A percentile compares a stretch with the other conserved stretches of the same genome.
These are phyloP conservation scores for Leccinum subfulvum DNA, from an alignment of 1,284 basidiomycete genomes.

Conservation along the genomic window DNA sequence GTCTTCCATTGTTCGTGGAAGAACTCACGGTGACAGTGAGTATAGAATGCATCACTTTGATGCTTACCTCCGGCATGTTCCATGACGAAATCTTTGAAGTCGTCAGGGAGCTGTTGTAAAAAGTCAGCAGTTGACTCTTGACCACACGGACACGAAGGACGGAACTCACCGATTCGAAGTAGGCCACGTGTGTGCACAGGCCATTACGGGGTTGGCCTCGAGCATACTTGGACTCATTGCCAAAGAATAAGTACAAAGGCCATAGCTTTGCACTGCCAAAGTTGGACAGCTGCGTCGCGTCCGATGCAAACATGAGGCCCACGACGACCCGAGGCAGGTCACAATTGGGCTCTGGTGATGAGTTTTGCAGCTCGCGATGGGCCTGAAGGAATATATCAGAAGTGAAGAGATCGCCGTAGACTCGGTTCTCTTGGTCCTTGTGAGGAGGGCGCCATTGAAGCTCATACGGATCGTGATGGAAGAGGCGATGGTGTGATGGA, in stretches of 20 bases:
- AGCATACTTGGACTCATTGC: slow-evolving; percentile 18
- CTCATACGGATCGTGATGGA: background rate
- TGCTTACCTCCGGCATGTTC: background rate
- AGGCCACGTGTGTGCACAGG: background rate
- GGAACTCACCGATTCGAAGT: background rate
- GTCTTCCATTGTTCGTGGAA: too few species aligned
- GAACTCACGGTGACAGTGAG: too few species aligned
- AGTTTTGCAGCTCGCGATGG: background rate
- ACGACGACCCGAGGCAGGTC: background rate
- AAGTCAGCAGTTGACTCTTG: background rate
- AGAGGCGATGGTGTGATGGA: background rate
- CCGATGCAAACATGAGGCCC: slow-evolving; percentile 32
- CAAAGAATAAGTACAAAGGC: slow-evolving; percentile 32
- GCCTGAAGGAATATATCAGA: background rate
- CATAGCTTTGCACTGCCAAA: slow-evolving; percentile 28
- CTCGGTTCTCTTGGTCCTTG: background rate
- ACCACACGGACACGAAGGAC: background rate
- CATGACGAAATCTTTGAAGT: background rate
- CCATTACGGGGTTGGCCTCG: background rate
- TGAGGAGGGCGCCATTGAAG: background rate
- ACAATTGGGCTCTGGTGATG: background rate
- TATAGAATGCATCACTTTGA: background rate
- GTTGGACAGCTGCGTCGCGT: slow-evolving; percentile 28
- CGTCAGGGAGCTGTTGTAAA: background rate
- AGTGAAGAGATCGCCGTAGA: background rate